phyloP scores from a whole-genome alignment of 768 basidiomycete genomes.

The Suillus subluteus region DNA sequence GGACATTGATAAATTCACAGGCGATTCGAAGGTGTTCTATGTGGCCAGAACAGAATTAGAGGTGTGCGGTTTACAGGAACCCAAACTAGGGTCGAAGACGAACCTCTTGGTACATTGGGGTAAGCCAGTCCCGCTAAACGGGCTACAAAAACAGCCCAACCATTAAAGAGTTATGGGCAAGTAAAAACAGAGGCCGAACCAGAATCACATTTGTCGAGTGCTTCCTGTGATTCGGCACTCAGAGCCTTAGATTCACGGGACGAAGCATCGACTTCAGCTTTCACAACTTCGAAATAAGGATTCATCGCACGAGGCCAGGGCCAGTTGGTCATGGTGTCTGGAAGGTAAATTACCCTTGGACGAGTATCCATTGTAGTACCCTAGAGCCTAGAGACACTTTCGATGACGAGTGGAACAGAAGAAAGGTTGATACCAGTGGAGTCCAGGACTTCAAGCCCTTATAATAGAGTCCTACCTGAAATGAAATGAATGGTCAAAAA shows the following conservation, averaged over 20 bases:
- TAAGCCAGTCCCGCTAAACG: constrained; percentile 14
- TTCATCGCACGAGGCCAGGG: constrained; percentile 47
- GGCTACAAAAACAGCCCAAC: neutral
- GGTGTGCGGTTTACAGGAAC: neutral
- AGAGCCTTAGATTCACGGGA: constrained; percentile 41
- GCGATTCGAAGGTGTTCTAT: constrained; percentile 27
- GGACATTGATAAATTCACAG: constrained; percentile 37
- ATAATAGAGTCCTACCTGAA: neutral
- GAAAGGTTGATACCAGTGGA: neutral
- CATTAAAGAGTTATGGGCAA: neutral
- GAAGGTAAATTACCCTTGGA: constrained; percentile 28
- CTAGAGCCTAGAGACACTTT: neutral
- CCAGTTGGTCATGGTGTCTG: constrained; percentile 46
- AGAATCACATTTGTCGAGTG: constrained; percentile 47
- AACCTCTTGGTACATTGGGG: constrained; percentile 13
- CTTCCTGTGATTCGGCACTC: constrained; percentile 37
- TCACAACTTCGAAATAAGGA: constrained; percentile 37
- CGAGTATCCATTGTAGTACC: neutral
- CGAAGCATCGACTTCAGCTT: constrained; percentile 43
- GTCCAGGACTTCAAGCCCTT: neutral
- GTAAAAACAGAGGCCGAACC: constrained; percentile 23
- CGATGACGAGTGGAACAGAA: neutral
- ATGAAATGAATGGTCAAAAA: neutral
- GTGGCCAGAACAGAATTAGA: neutral
- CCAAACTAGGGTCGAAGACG: neutral